Base-by-base conservation (phyloP, 2,329 filamentous ascomycete species). In the Cordyceps fumosorosea region DNA sequence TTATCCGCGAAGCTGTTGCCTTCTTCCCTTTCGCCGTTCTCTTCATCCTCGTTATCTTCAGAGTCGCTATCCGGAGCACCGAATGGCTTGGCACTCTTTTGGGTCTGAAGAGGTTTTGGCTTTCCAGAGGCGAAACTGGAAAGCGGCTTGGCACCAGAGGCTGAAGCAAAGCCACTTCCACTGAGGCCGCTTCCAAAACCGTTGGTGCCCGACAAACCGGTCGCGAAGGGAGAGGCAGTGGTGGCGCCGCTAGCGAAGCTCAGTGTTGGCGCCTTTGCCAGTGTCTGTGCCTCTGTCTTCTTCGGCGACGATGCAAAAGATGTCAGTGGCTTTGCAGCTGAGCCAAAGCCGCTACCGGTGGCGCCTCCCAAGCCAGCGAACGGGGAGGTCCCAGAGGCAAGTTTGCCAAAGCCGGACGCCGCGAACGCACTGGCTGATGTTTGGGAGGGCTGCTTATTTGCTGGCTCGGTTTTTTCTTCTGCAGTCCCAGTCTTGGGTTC, bases 21-120 rank as follows among this genome's bases (percentile, higher is more conserved):
- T 18, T 71, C 72, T 32, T 74, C 74, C 2, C 71, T 72, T n/a
- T 72, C 76, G 3, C 79, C 77, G 22, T 71, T 74, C 44, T 73
- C 74, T 4, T 75, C 74, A 3, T 73, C 74, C 11, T 74, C 75
- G 5, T 66, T 76, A 3, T 81, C 82, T 47, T 85, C 84, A 3
- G 78, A 81, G 55, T 87, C 86, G 63, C 84, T 88, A 45, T 87
- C 86, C 1, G 90, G 84, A 14, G 90, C 89, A 37, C 91, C 91
- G 71, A 96, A 95, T 0, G 90, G 83, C 73, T 85, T 90, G 3
- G 82, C 80, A 16, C 85, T 80, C 72, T 89, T 90, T 64, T 81
- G 80, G 63, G 78, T 84, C 69, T 79, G 81, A 45, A 82, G 74
- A 14, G 75, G 62, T 48, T 73, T 74, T 20, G 60, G 75, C 56